Evolutionary conservation across 2,329 filamentous ascomycete species (phyloP), one percentile per base, ranked within the genome.

Genomic region (Thermothelomyces thermophilus): DNA sequence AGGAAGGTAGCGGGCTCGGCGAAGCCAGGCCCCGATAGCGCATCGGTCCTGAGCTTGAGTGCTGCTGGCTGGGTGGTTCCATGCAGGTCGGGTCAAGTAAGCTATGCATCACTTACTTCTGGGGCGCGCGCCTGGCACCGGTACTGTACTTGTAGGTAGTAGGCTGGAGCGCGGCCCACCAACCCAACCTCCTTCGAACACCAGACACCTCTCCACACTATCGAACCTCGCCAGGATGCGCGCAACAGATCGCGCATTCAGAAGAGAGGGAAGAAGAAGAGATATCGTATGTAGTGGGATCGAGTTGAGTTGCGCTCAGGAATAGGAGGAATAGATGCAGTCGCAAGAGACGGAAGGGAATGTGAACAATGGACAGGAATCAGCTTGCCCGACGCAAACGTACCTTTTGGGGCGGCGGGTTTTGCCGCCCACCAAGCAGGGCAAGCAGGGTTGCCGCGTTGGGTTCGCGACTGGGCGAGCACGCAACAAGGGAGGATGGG

Each of bases 401-500:
- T 47, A 41, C 45, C 45, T 48, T n/a, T n/a, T 46, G 43, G 30
- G 33, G n/a, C 36, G 45, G 28, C 11, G 35, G 44, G 40, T 40
- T 46, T 46, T 28, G 35, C 35, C 35, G 45, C 37, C 46, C 46
- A 41, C 46, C 46, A 42, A 19, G 41, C 11, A 39, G 19, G 30
- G n/a, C 31, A 41, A 36, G 36, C 36, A 48, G 31, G 22, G 33
- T 35, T 35, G 30, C 39, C 39, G 20, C n/a, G 46, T 42, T 33
- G 39, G 39, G 34, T 42, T 33, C 26, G 22, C 20, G 39, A 34
- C 16, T 28, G 46, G 40, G 35, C 33, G 41, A 43, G 44, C 51
- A 46, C 51, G 46, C 46, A 46, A 53, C 46, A 46, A 40, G 39
- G 39, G 26, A 41, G 28, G 17, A n/a, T n/a, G n/a, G n/a, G n/a